phyloP scores from a whole-genome alignment of 179 eudicot species.

The Beta corolliflora region DNA sequence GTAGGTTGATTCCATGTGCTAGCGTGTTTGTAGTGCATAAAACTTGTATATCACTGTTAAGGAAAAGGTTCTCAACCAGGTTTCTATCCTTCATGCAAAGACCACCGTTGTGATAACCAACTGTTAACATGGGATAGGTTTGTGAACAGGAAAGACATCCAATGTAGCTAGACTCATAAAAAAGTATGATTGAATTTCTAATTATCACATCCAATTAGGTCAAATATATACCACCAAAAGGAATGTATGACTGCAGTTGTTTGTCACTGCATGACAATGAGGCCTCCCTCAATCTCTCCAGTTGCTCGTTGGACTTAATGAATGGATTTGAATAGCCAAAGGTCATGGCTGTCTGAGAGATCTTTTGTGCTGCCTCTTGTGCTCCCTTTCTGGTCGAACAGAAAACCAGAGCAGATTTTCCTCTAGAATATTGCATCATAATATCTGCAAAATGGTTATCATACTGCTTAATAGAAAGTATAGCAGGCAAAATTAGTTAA shows the following conservation, averaged over 20 bases:
- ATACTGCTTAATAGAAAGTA: constrained; percentile 2
- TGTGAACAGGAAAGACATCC: constrained; percentile 3
- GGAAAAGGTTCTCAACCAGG: constrained; percentile 90
- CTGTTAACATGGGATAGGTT: constrained; percentile 46
- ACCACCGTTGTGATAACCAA: constrained; percentile 96
- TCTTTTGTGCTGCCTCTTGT: constrained; percentile 92
- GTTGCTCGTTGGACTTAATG: constrained; percentile 83
- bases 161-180: background rate
- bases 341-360: constrained; percentile 85
- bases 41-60: constrained; percentile 82
- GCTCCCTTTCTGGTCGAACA: constrained; percentile 99
- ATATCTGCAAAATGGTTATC: constrained; percentile 53
- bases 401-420: constrained; percentile 87
- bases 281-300: constrained; percentile 89
- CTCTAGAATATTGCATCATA: constrained; percentile 91
- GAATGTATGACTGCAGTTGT: constrained; percentile 90
- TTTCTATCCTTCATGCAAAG: constrained; percentile 85
- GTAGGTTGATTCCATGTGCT: constrained; percentile 97
- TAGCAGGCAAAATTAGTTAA: background rate
- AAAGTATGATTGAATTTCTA: background rate
- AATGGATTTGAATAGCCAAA: constrained; percentile 93
- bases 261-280: constrained; percentile 85
- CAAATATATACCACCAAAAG: constrained; percentile 64
- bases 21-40: constrained; percentile 96
- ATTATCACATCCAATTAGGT: constrained; percentile 6